These are phyloP conservation scores for Pelargonium nanum DNA, from an alignment of 345 rosid genomes.

Conservation along the genomic window DNA sequence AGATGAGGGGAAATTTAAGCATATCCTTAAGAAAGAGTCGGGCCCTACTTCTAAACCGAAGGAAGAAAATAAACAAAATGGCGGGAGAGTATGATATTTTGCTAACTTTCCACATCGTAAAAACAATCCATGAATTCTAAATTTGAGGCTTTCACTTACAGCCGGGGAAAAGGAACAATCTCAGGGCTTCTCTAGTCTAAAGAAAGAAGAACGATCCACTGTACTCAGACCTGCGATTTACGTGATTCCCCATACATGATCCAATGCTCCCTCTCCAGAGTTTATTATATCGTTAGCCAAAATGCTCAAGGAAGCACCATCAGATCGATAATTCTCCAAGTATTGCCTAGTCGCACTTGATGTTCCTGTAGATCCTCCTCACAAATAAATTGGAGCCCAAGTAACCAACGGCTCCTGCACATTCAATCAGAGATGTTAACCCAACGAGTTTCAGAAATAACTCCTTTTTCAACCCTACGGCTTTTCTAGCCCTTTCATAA, in stretches of 20 bases:
- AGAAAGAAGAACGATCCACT: constrained; percentile 20
- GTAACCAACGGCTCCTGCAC: constrained; percentile 85
- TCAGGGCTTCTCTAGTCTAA: constrained; percentile 25
- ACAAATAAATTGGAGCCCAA: constrained; percentile 89
- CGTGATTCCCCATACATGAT: constrained; percentile 11
- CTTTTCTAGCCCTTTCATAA: too few relatives aligned
- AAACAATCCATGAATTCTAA: constrained; percentile 44
- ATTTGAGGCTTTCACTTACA: constrained; percentile 39
- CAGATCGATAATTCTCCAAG: constrained; percentile 4
- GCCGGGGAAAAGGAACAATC: constrained; percentile 27
- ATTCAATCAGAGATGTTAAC: background rate
- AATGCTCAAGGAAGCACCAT: constrained; percentile 20
- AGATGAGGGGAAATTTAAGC: background rate
- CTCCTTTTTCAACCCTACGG: background rate
- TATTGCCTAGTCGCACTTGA: constrained; percentile 67
- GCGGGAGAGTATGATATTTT: constrained; percentile 13
- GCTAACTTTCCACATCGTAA: constrained; percentile 27
- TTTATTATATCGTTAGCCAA: constrained; percentile 17
- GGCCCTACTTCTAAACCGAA: background rate
- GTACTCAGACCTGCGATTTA: constrained; percentile 19
- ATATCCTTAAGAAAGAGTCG: background rate
- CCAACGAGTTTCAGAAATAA: background rate
- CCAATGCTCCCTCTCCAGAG: constrained; percentile 22
- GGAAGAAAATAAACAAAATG: constrained; percentile 4
- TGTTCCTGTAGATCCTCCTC: constrained; percentile 94